Evolutionary conservation across 2,329 filamentous ascomycete genomes (phyloP), one percentile per base, ranked within the genome.

Genomic region (Colletotrichum lini): DNA sequence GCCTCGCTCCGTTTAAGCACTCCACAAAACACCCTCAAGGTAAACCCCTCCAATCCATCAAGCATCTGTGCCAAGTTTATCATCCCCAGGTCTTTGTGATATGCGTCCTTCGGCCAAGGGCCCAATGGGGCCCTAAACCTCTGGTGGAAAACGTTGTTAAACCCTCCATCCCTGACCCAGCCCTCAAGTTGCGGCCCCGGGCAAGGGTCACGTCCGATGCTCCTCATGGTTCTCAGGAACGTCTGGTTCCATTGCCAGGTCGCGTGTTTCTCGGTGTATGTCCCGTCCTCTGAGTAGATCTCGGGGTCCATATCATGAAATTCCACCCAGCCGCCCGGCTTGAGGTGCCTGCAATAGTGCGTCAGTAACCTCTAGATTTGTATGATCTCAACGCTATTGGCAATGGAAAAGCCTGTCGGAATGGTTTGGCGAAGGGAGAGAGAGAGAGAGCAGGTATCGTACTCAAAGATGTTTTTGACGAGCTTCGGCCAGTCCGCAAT

Each of bases 111-210:
- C 2, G 82, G 74, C 82, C 83, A 85, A 0, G 78, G 74, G 0
- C 80, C 80, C 18, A 81, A 75, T 0, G 81, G 81, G 57, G 78
- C 72, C 63, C 78, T 78, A 65, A 77, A 79, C 4, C 74, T 23
- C 8, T 74, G 74, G 49, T 80, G 76, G 2, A 74, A 75, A 21
- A 82, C 74, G 62, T 81, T 79, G 8, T 73, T 52, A 66, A 84
- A 85, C 0, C 81, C 81, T 2, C 80, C 81, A n/a, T 82, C 79
- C 2, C 75, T 74, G 74, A 82, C 79, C 80, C 79, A 82, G n/a
- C 54, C 70, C 69, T 80, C 77, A 47, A 4, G 73, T 65, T 8
- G 9, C 59, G 76, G 72, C 50, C 72, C 75, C 0, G 81, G 81
- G 2, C 82, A 77, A 45, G 81, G 72, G 5, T 78, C 76, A 5